Base-by-base conservation (phyloP, 75 land plant species). In the Picea sitchensis region DNA sequence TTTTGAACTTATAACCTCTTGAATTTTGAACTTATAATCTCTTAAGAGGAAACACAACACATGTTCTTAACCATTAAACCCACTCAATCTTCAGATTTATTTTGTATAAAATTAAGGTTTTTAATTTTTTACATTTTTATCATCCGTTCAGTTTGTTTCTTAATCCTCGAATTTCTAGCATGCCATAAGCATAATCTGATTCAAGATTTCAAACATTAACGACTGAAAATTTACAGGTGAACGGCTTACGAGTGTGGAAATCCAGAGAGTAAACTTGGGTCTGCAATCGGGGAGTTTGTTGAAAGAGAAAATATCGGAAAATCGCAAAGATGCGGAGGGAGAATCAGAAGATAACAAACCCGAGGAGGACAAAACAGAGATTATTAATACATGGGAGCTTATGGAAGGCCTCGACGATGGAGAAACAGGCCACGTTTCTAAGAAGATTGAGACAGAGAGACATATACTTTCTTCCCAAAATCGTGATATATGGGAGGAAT, bases 351-450 rank as follows among this genome's bases (percentile, higher is more conserved):
- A 71, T 14, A 14, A 17, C 23, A 71, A 44, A 20, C 23, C 12
- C 9, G 73, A 71, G 51, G 13, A 71, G 23, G 11, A 71, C 23
- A 71, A 41, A 12, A n/a, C 14, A 0, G 74, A 41, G 54, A 20
- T 71, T 71, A 71, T 71, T 44, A 44, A 71, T 20, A 71, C 54
- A 44, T 71, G 74, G 74, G 74, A 71, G 74, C 74, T 71, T 20
- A 71, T 71, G 74, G 56, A 38, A 20, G 74, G 74, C 18, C 74
- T 71, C 14, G 74, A 71, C 41, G 74, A 71, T 71, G 74, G 23
- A 18, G 74, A 44, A 71, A 11, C 74, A 32, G 21, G 2, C 36
- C 74, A 20, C 11, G 11, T 12, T 71, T 71, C 44, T 34, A 51
- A 51, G 56, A 51, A 51, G 56, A 51, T 51, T 51, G 56, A 51